Evolutionary conservation across 768 basidiomycete genomes (phyloP).

Genomic region (Lactarius deliciosus): DNA sequence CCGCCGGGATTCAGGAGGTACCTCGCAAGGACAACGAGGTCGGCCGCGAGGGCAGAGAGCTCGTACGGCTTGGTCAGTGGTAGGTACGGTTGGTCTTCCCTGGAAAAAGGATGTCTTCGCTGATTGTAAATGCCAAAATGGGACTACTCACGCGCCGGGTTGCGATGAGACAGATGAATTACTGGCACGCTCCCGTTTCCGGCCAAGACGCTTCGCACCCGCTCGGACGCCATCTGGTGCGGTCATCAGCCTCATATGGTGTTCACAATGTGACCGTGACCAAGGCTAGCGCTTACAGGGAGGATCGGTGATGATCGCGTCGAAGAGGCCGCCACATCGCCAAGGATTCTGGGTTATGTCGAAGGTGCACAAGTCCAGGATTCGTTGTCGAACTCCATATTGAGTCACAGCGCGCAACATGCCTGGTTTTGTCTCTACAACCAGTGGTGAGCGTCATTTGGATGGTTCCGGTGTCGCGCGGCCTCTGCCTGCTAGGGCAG

Average conservation of each 20-base stretch:
- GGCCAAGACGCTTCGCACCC: slow-evolving; percentile 78
- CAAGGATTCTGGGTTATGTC: slow-evolving; percentile 91
- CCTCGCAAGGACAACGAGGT: slow-evolving; percentile 79
- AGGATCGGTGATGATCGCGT: slow-evolving; percentile 93
- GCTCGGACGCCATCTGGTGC: slow-evolving; percentile 86
- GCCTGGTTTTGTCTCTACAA: slow-evolving; percentile 53
- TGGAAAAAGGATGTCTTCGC: slow-evolving; percentile 28
- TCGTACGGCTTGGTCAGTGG: slow-evolving; percentile 94
- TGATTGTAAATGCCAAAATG: neutral
- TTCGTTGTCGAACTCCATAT: slow-evolving; percentile 70
- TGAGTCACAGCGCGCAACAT: slow-evolving; percentile 78
- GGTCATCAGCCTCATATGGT: slow-evolving; percentile 6
- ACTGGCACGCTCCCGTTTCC: slow-evolving; percentile 50
- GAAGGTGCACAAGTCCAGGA: slow-evolving; percentile 87
- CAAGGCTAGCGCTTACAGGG: slow-evolving; percentile 63
- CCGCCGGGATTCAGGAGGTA: slow-evolving; percentile 84
- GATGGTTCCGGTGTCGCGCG: neutral
- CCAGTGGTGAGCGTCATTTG: slow-evolving; percentile 1
- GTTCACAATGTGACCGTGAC: neutral
- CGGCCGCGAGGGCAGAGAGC: slow-evolving; percentile 74
- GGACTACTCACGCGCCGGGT: slow-evolving; percentile 44
- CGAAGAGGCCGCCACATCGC: slow-evolving; percentile 86
- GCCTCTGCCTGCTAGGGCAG: no score
- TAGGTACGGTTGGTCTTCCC: slow-evolving; percentile 70
- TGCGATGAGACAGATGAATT: slow-evolving; percentile 30